Percentiles rank a stretch among this genome's conserved stretches.
These are phyloP conservation scores for Trichoderma sp. DNA, from an alignment of 2,329 filamentous ascomycete species.

Conservation along the genomic window DNA sequence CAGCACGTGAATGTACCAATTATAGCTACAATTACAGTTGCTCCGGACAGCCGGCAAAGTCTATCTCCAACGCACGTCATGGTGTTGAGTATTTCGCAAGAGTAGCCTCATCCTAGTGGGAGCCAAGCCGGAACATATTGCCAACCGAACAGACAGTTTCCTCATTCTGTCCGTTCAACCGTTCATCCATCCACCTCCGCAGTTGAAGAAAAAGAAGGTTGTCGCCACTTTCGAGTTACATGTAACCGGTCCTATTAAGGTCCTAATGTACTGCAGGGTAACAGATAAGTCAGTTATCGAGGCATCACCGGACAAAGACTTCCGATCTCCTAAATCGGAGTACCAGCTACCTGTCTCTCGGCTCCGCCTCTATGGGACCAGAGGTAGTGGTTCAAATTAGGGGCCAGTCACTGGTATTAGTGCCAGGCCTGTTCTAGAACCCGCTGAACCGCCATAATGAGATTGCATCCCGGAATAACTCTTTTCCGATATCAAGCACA, in stretches of 20 bases:
- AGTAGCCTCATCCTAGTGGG: background rate
- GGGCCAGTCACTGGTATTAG: background rate
- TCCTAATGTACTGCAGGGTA: background rate
- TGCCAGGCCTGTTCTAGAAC: constrained; percentile 4
- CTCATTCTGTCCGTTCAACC: background rate
- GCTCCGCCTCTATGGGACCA: background rate
- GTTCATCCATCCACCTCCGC: background rate
- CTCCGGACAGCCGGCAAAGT: background rate
- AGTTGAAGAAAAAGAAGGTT: background rate
- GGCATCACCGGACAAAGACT: background rate
- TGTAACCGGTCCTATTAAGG: background rate
- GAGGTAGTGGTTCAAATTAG: background rate
- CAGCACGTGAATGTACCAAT: background rate
- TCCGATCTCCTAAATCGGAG: background rate
- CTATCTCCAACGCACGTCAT: background rate
- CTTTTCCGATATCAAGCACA: background rate
- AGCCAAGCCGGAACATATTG: background rate
- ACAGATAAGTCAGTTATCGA: too few relatives aligned
- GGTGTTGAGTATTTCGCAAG: background rate
- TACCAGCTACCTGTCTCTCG: background rate
- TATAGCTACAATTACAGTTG: background rate
- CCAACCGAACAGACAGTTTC: background rate
- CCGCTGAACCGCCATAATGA: background rate
- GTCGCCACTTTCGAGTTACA: background rate
- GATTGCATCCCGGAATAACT: background rate